These are phyloP conservation scores for Hirsutella rhossiliensis DNA, from an alignment of 2,329 filamentous ascomycete genomes.

Conservation along the genomic window DNA sequence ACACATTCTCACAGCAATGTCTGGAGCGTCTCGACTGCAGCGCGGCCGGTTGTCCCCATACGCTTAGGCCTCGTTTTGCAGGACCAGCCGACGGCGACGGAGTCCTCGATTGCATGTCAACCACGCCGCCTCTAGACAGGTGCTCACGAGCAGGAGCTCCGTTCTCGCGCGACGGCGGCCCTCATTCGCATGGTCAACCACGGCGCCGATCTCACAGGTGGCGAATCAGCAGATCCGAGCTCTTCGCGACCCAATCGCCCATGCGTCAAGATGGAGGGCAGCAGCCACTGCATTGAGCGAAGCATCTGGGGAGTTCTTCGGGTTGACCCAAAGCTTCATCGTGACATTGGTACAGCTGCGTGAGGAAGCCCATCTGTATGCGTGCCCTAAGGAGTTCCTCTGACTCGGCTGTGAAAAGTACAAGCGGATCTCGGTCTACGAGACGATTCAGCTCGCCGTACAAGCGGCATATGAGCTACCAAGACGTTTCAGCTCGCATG, in stretches of 20 bases:
- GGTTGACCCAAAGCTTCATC: background rate
- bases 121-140: constrained; percentile 52
- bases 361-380: constrained; percentile 42
- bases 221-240: constrained; percentile 82
- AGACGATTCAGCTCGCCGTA: constrained; percentile 3
- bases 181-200: constrained; percentile 68
- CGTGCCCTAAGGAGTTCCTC: constrained; percentile 25
- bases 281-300: constrained; percentile 65
- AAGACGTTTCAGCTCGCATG: too few species aligned
- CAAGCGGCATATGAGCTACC: too few species aligned
- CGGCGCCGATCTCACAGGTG: constrained; percentile 63
- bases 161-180: constrained; percentile 68
- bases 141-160: constrained; percentile 72
- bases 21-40: constrained; percentile 69
- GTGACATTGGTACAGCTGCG: constrained; percentile 5
- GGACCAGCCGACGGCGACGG: too few species aligned
- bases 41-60: too few species aligned
- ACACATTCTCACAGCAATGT: constrained; percentile 20
- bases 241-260: constrained; percentile 60
- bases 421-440: constrained; percentile 16
- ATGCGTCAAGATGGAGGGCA: constrained; percentile 48
- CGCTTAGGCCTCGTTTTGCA: too few species aligned
- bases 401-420: constrained; percentile 27
- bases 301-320: constrained; percentile 64
- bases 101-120: constrained; percentile 57